phyloP scores from a whole-genome alignment of 805 yeast genomes.

The Kockiozyma suomiensis region DNA sequence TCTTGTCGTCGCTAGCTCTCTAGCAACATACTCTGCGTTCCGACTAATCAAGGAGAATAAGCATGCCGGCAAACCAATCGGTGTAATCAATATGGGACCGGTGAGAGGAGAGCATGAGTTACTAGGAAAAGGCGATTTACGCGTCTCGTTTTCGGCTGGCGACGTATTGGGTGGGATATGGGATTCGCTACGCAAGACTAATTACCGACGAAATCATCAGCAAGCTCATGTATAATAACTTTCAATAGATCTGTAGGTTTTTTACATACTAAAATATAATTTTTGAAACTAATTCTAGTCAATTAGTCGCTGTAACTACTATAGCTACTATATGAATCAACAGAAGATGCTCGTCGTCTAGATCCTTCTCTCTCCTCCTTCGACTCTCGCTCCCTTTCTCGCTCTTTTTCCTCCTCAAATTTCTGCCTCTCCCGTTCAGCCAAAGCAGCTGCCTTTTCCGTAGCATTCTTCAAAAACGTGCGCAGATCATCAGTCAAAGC shows the following conservation, averaged over 20 bases:
- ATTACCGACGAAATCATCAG: neutral
- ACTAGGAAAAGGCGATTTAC: constrained; percentile 22
- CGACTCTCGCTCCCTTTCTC: neutral
- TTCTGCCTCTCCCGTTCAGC: constrained; percentile 6
- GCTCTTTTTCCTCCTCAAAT: constrained; percentile 9
- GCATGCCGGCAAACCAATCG: constrained; percentile 32
- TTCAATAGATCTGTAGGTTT: neutral
- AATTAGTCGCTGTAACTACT: constrained; percentile 4
- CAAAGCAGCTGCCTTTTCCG: constrained; percentile 10
- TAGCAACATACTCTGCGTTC: constrained; percentile 39
- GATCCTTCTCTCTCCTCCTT: neutral
- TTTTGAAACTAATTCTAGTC: neutral
- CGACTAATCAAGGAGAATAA: constrained; percentile 35
- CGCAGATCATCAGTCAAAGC: constrained; percentile 82
- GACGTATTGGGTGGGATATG: constrained; percentile 24
- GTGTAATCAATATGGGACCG: constrained; percentile 35
- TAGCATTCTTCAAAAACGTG: constrained; percentile 44
- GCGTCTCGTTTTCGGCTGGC: constrained; percentile 31
- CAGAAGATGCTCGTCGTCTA: constrained; percentile 2
- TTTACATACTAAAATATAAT: neutral
- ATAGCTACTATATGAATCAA: constrained; percentile 7
- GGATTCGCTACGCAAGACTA: neutral
- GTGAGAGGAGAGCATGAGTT: constrained; percentile 37
- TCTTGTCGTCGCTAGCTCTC: constrained; percentile 36
- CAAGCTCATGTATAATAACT: neutral